Evolutionary conservation across 305 asterid genomes (phyloP), one percentile per base, ranked within the genome.

Genomic region (Solanum aculeatissimum): DNA sequence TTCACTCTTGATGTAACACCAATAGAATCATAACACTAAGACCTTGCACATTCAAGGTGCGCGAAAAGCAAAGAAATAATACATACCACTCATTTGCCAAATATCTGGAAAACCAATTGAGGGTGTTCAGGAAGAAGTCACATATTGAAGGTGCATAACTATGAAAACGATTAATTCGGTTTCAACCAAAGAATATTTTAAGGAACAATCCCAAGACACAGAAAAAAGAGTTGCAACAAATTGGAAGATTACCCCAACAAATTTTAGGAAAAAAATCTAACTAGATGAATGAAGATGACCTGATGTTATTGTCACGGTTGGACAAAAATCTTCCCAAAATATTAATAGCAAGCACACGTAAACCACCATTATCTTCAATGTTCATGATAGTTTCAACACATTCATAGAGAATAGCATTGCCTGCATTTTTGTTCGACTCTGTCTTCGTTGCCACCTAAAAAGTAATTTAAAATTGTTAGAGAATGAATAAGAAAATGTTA

Each of bases 271-370:
- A 4, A 54, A 54, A 54, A 53, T 79, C 32, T 53, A 54, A 79
- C 83, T 54, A 84, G 85, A 85, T 45, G 85, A 87, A 84, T 42
- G 88, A 84, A 83, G 75, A 85, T 66, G 69, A 94, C 99, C 99
- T 93, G 92, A 93, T 95, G 90, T 97, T 97, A 92, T 97, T 97
- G 88, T 97, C 99, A 68, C 98, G 95, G 90, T 97, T 94, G 87
- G 99, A 97, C 92, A 95, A 89, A 91, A 95, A 97, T 88, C 99
- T 93, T 85, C 99, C 99, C 97, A 97, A 86, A 85, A 97, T 95
- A 91, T 97, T 97, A 88, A 97, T 91, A 84, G 97, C 98, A 84
- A 97, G 98, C 49, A 95, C 98, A 87, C 98, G 91, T 82, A 97
- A 90, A 79, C 99, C 99, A 86, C 99, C 95, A 86, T 91, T 95